Evolutionary conservation across 2,329 filamentous ascomycete species (phyloP).

Genomic region (Fusarium luffae): DNA sequence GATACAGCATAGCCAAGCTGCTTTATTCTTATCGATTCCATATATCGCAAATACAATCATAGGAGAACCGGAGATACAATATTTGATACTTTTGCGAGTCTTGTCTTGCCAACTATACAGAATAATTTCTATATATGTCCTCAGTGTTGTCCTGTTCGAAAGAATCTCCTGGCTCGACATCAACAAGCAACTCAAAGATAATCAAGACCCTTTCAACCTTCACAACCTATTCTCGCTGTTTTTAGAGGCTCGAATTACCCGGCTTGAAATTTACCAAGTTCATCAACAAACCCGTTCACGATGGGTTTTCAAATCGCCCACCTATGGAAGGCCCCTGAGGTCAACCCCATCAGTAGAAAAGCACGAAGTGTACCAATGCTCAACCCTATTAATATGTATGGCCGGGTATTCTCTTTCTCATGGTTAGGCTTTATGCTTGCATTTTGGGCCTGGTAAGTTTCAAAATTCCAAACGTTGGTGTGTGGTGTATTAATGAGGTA

Average conservation of each 20-base stretch:
- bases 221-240: neutral
- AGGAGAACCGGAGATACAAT: slow-evolving; percentile 45
- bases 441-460: slow-evolving; percentile 80
- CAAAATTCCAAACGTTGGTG: neutral
- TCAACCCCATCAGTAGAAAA: slow-evolving; percentile 88
- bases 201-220: neutral
- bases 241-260: neutral
- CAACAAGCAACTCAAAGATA: slow-evolving; percentile 26
- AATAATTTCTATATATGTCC: slow-evolving; percentile 39
- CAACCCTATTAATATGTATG: slow-evolving; percentile 82
- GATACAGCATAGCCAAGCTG: slow-evolving; percentile 24
- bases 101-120: slow-evolving; percentile 11
- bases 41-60: slow-evolving; percentile 23
- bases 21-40: slow-evolving; percentile 35
- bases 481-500: slow-evolving; percentile 21
- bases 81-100: slow-evolving; percentile 4
- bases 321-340: slow-evolving; percentile 64
- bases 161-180: slow-evolving; percentile 23
- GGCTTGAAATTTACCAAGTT: neutral
- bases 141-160: slow-evolving; percentile 14
- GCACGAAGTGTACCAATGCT: slow-evolving; percentile 82
- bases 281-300: slow-evolving; percentile 10
- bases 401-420: slow-evolving; percentile 89
- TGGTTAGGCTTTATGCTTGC: slow-evolving; percentile 88
- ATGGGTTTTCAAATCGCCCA: slow-evolving; percentile 47